Percentiles rank a stretch among this genome's conserved stretches.
Evolutionary conservation across 306 rosid genomes (phyloP).

Genomic region (Pterocarpus santalinus): DNA sequence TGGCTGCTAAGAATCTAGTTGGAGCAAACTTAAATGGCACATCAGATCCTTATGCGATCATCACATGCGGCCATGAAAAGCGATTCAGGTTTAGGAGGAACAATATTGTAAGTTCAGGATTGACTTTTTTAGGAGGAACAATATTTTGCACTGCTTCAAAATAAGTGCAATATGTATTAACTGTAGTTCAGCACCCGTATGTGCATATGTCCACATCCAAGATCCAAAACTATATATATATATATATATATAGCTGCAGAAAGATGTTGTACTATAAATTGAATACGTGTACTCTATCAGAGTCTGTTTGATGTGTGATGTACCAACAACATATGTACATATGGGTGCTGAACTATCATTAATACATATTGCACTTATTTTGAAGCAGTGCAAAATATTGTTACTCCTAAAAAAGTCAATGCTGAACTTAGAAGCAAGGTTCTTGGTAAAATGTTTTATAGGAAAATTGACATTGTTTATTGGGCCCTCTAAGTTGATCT

Average conservation of each 20-base stretch:
- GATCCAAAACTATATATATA: background rate
- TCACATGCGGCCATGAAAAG: conserved; percentile 89
- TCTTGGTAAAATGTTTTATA: conserved; percentile 28
- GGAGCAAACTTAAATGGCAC: conserved; percentile 98
- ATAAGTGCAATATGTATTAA: conserved; percentile 20
- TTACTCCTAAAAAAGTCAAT: conserved; percentile 23
- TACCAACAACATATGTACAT: conserved; percentile 28
- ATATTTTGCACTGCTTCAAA: conserved; percentile 35
- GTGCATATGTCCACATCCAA: background rate
- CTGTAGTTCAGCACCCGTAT: background rate
- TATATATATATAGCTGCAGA: conserved; percentile 15
- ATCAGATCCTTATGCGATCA: conserved; percentile 95
- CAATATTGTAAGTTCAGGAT: conserved; percentile 27
- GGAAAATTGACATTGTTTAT: conserved; percentile 23
- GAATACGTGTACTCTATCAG: background rate
- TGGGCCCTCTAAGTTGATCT: conserved; percentile 41
- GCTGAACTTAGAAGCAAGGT: conserved; percentile 31
- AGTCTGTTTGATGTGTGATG: conserved; percentile 21
- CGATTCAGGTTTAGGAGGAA: conserved; percentile 81
- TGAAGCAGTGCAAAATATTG: conserved; percentile 33
- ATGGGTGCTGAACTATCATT: background rate
- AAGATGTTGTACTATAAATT: conserved; percentile 26
- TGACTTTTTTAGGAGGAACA: conserved; percentile 25
- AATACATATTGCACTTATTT: conserved; percentile 25
- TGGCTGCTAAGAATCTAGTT: conserved; percentile 95